Conservation (phyloP, 345 rosid species). For the Viola odorata region DNA sequence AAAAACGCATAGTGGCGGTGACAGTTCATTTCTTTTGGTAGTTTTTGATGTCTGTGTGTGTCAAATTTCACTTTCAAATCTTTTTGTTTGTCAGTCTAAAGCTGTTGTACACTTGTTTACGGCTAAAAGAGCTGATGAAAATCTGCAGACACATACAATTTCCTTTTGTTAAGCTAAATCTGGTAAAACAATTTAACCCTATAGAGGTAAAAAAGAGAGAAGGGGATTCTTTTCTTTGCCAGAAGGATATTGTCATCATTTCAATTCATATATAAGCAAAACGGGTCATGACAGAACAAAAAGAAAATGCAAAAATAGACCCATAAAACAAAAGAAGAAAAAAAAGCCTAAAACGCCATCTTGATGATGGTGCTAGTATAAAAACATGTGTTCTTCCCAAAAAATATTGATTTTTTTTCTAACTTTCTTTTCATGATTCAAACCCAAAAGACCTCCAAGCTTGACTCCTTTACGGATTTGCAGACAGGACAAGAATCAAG, state of each 20-base stretch:
- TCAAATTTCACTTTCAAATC: slow-evolving; percentile 9
- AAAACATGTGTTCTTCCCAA: slow-evolving; percentile 1
- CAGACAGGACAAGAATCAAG: slow-evolving; percentile 55
- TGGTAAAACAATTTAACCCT: slow-evolving; percentile 5
- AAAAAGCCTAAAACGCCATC: neutral
- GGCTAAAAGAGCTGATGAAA: slow-evolving; percentile 10
- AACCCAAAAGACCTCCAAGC: slow-evolving; percentile 44
- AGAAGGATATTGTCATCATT: neutral
- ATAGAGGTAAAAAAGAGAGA: neutral
- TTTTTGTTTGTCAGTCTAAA: slow-evolving; percentile 15
- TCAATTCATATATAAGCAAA: neutral
- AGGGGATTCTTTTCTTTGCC: slow-evolving; percentile 1
- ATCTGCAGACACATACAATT: neutral
- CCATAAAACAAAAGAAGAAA: neutral
- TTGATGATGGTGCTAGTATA: neutral
- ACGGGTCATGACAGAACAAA: slow-evolving; percentile 1
- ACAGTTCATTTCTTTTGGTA: slow-evolving; percentile 11
- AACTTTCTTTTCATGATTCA: slow-evolving; percentile 3
- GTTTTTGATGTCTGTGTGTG: neutral
- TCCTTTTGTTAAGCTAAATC: slow-evolving; percentile 4
- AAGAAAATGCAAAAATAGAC: neutral
- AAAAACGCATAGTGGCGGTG: slow-evolving; percentile 17
- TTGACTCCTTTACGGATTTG: slow-evolving; percentile 42
- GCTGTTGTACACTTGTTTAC: slow-evolving; percentile 5
- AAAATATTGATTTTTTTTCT: neutral